Evolutionary conservation across 1,139 yeast species (phyloP).

Genomic region (Hanseniaspora gamundiae): DNA sequence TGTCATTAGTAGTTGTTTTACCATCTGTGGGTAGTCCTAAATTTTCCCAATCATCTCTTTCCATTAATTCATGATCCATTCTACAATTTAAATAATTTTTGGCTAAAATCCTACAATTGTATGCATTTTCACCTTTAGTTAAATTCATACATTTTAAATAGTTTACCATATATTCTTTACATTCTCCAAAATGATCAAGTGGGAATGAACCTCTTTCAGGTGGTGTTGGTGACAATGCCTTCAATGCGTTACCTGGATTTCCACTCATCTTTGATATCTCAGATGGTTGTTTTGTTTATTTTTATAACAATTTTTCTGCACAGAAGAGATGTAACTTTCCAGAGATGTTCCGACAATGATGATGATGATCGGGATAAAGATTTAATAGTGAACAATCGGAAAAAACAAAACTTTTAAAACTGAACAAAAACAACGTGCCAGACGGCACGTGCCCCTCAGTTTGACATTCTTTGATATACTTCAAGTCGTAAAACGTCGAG

Average conservation of each 20-base stretch:
- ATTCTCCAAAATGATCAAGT: conserved; percentile 82
- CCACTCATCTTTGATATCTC: conserved; percentile 18
- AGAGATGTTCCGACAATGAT: too few relatives aligned
- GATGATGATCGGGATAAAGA: too few relatives aligned
- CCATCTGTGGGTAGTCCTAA: conserved; percentile 70
- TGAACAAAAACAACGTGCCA: too few relatives aligned
- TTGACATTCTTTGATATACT: too few relatives aligned
- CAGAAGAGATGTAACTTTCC: neutral
- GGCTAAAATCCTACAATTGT: conserved; percentile 77
- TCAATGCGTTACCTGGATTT: conserved; percentile 31
- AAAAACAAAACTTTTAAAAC: too few relatives aligned
- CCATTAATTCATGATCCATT: conserved; percentile 87
- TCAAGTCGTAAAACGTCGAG: too few relatives aligned
- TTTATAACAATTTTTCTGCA: neutral
- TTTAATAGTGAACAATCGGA: too few relatives aligned
- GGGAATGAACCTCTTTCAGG: conserved; percentile 97
- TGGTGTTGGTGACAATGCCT: conserved; percentile 71
- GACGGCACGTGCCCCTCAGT: too few relatives aligned
- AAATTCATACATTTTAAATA: conserved; percentile 71
- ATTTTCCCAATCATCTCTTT: conserved; percentile 66
- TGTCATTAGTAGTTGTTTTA: conserved; percentile 8
- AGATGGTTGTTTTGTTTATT: neutral
- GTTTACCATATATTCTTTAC: conserved; percentile 59
- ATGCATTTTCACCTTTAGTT: conserved; percentile 74
- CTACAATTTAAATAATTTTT: conserved; percentile 73